A percentile compares a stretch with the other conserved stretches of the same genome.
These are phyloP conservation scores for Aspergillus tubingensis DNA, from an alignment of 2,329 filamentous ascomycete genomes.

Conservation along the genomic window DNA sequence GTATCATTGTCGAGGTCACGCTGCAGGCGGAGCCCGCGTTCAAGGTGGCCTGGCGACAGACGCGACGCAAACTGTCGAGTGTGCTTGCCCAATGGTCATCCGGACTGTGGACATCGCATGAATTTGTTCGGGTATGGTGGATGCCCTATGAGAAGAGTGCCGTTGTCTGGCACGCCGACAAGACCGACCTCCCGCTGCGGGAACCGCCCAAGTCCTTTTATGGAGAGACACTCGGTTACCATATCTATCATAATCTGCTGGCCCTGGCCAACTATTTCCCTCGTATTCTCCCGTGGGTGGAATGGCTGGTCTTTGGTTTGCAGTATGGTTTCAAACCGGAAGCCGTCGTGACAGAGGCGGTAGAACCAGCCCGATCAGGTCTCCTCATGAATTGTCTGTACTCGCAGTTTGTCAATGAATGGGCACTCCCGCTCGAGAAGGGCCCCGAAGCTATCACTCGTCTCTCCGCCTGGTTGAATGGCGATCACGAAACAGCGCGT, in stretches of 20 bases:
- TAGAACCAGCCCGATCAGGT: constrained; percentile 77
- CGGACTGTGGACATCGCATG: constrained; percentile 76
- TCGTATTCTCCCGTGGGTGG: constrained; percentile 78
- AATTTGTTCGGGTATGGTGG: constrained; percentile 98
- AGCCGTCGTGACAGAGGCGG: constrained; percentile 67
- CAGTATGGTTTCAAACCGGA: constrained; percentile 83
- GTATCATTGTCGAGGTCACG: constrained; percentile 87
- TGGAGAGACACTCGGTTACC: constrained; percentile 77
- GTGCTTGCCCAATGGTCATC: constrained; percentile 72
- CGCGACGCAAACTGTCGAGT: constrained; percentile 67
- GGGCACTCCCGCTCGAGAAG: constrained; percentile 83
- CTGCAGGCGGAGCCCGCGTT: constrained; percentile 78
- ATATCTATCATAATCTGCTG: constrained; percentile 88
- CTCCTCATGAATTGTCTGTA: constrained; percentile 97
- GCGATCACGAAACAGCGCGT: constrained; percentile 66
- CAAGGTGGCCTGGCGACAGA: constrained; percentile 84
- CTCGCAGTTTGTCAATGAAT: constrained; percentile 98
- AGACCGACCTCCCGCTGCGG: constrained; percentile 64
- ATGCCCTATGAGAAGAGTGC: constrained; percentile 87
- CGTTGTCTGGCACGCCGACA: constrained; percentile 86
- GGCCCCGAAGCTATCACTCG: constrained; percentile 85
- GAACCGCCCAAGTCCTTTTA: constrained; percentile 73
- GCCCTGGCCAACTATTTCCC: constrained; percentile 78
- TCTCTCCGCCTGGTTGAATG: constrained; percentile 82
- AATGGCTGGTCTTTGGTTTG: constrained; percentile 97